phyloP scores from a whole-genome alignment of 306 rosid species.

The Acacia confusa region DNA sequence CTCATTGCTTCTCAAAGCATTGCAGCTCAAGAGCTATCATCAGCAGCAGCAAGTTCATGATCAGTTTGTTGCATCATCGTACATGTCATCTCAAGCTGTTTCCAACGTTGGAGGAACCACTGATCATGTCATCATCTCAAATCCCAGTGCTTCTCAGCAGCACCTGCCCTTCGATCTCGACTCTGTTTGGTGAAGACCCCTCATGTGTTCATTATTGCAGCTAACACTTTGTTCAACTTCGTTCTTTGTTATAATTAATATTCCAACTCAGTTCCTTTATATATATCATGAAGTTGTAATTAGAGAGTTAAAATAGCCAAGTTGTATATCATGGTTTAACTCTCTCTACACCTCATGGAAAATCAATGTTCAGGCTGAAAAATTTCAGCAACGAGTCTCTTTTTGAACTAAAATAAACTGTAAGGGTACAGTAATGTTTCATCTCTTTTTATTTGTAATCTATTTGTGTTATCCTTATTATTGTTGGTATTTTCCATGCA shows the following conservation, averaged over 20 bases:
- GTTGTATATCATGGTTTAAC: neutral
- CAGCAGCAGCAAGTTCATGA: slow-evolving; percentile 19
- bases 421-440: neutral
- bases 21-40: slow-evolving; percentile 63
- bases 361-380: neutral
- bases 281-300: neutral
- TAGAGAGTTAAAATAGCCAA: neutral
- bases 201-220: slow-evolving; percentile 5
- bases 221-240: slow-evolving; percentile 36
- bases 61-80: slow-evolving; percentile 28
- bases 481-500: neutral
- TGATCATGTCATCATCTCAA: slow-evolving; percentile 34
- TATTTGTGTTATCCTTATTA: neutral
- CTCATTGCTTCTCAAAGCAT: slow-evolving; percentile 85
- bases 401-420: neutral
- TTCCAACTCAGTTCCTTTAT: neutral
- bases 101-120: slow-evolving; percentile 44
- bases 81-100: slow-evolving; percentile 44
- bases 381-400: neutral
- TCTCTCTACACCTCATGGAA: neutral
- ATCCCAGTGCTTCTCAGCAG: slow-evolving; percentile 49
- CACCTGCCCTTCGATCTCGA: slow-evolving; percentile 88
- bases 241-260: slow-evolving; percentile 12
- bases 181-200: slow-evolving; percentile 73
- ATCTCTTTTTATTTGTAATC: neutral